These are phyloP conservation scores for Casuarina cunninghamiana DNA, from an alignment of 306 rosid species.

Conservation along the genomic window DNA sequence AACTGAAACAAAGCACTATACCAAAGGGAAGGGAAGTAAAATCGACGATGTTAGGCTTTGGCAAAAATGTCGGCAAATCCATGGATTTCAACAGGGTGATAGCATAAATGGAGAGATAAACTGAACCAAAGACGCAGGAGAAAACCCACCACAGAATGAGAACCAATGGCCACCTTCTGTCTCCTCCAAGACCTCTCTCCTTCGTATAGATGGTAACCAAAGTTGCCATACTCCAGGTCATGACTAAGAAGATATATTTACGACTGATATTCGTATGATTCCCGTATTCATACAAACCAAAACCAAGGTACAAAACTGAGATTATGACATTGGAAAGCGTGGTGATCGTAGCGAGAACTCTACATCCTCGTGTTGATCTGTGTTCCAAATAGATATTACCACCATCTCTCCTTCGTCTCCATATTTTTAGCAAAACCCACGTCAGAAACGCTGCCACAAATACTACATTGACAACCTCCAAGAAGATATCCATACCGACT, in stretches of 20 bases:
- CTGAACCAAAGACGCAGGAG: slow-evolving; percentile 26
- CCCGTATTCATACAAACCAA: slow-evolving; percentile 39
- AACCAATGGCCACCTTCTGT: slow-evolving; percentile 54
- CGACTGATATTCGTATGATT: slow-evolving; percentile 20
- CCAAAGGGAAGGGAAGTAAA: slow-evolving; percentile 55
- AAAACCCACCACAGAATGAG: slow-evolving; percentile 71
- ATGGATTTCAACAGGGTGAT: slow-evolving; percentile 26
- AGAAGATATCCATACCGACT: slow-evolving; percentile 29
- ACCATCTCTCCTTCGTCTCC: slow-evolving; percentile 31
- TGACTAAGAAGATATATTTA: slow-evolving; percentile 33
- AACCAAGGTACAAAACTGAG: slow-evolving; percentile 43
- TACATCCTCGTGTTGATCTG: slow-evolving; percentile 14
- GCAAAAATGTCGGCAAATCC: slow-evolving; percentile 40
- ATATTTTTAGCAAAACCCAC: slow-evolving; percentile 56
- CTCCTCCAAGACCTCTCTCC: slow-evolving; percentile 23
- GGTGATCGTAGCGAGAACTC: slow-evolving; percentile 27
- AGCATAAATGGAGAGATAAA: slow-evolving; percentile 36
- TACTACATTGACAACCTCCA: slow-evolving; percentile 43
- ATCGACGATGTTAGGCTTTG: slow-evolving; percentile 47
- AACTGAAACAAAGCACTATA: slow-evolving; percentile 42
- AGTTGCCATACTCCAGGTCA: slow-evolving; percentile 68
- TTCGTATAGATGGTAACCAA: slow-evolving; percentile 40
- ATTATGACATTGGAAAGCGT: slow-evolving; percentile 34
- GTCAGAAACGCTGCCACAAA: slow-evolving; percentile 46
- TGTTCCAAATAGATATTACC: slow-evolving; percentile 7